phyloP scores from a whole-genome alignment of 345 rosid species.

The Ailanthus altissimus region DNA sequence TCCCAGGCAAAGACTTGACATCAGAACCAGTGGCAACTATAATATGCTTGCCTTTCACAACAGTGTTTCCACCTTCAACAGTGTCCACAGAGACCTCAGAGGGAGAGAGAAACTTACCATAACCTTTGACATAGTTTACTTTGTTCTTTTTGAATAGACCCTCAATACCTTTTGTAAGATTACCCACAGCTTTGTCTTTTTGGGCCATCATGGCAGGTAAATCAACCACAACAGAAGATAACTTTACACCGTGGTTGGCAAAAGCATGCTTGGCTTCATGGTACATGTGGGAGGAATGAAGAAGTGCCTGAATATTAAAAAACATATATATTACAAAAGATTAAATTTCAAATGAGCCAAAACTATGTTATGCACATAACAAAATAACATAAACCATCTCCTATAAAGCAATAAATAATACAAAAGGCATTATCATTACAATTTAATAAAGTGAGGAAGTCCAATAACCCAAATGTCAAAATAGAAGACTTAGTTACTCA shows the following conservation, averaged over 20 bases:
- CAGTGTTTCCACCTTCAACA: slow-evolving; percentile 68
- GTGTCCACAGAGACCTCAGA: slow-evolving; percentile 89
- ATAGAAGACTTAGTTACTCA: not conserved
- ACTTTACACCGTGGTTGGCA: slow-evolving; percentile 81
- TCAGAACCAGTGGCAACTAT: slow-evolving; percentile 96
- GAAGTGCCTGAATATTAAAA: slow-evolving; percentile 65
- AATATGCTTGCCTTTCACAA: slow-evolving; percentile 89
- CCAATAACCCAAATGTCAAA: too few species aligned
- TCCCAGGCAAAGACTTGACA: slow-evolving; percentile 92
- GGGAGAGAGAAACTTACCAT: slow-evolving; percentile 87
- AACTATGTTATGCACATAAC: not conserved
- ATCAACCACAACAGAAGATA: slow-evolving; percentile 90
- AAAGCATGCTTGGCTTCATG: slow-evolving; percentile 93
- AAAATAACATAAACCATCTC: not conserved
- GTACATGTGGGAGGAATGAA: slow-evolving; percentile 99
- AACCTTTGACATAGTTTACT: slow-evolving; percentile 91
- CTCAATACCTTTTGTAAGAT: slow-evolving; percentile 88
- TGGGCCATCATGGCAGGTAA: slow-evolving; percentile 95
- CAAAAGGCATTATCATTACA: not conserved
- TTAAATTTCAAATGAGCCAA: not conserved
- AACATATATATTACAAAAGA: slow-evolving; percentile 9
- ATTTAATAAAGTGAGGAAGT: not conserved
- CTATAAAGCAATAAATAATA: not conserved
- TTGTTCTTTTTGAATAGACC: slow-evolving; percentile 98
- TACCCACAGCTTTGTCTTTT: slow-evolving; percentile 89